Conservation (phyloP, 2,329 filamentous ascomycete species). For the Didymella sp. region DNA sequence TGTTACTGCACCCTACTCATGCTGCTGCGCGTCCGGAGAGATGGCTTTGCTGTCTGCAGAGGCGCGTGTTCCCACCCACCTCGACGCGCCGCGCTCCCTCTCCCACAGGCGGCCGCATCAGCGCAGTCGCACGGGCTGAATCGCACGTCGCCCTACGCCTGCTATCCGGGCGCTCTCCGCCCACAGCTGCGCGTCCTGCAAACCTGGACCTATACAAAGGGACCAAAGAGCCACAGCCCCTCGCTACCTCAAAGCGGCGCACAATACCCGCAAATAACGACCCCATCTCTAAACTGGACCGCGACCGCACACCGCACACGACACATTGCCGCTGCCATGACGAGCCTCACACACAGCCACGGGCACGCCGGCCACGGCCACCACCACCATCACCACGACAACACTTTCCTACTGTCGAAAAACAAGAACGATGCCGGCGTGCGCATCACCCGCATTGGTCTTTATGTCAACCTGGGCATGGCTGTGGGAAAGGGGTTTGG, state of each 20-base stretch:
- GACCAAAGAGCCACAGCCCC: slow-evolving; percentile 22
- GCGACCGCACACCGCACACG: slow-evolving; percentile 42
- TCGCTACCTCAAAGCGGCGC: slow-evolving; percentile 4
- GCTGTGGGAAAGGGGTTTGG: slow-evolving; percentile 90
- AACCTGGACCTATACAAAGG: slow-evolving; percentile 40
- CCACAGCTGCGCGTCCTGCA: slow-evolving; percentile 42
- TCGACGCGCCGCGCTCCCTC: slow-evolving; percentile 34
- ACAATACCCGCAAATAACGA: slow-evolving; percentile 17
- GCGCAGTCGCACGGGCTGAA: slow-evolving; percentile 28
- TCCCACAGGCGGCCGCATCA: slow-evolving; percentile 26
- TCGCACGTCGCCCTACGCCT: slow-evolving; percentile 18
- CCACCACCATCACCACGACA: slow-evolving; percentile 84
- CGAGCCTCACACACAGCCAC: slow-evolving; percentile 35
- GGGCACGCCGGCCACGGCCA: slow-evolving; percentile 58
- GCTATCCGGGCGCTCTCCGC: neutral
- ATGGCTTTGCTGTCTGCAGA: slow-evolving; percentile 45
- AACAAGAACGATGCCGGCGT: slow-evolving; percentile 94
- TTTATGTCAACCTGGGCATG: slow-evolving; percentile 92
- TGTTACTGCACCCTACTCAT: slow-evolving; percentile 27
- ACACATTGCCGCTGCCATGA: slow-evolving; percentile 42
- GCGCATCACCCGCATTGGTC: slow-evolving; percentile 86
- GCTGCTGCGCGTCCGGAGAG: slow-evolving; percentile 41
- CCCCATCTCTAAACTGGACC: slow-evolving; percentile 40
- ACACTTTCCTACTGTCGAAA: slow-evolving; percentile 77
- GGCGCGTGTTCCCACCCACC: slow-evolving; percentile 31